Base-by-base conservation (phyloP, 441 rosid genomes). In the Adansonia madagascariensis region DNA sequence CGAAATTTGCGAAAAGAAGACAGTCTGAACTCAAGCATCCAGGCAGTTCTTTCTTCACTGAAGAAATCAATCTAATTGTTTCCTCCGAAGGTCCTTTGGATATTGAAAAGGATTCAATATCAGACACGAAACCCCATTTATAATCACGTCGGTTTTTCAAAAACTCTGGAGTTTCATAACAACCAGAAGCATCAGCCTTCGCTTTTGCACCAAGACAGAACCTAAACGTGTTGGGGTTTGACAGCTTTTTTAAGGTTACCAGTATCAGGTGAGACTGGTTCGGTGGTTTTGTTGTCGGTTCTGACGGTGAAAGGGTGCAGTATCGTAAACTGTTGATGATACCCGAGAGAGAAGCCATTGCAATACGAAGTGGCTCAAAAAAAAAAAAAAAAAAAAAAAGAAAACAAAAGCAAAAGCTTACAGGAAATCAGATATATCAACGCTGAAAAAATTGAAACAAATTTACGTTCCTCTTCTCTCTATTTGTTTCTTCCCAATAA, bases 1-100 rank as follows among this genome's bases (percentile, higher is more conserved):
- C 91, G 41, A 71, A 92, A 93, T 78, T 84, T 92, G 12, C 84
- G 95, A 52, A 85, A 93, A 52, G 98, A 96, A 77, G 81, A 86
- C 71, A 92, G 67, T 64, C 99, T 86, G 62, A 88, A 90, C 56
- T 93, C 90, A 62, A 94, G 92, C 97, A 93, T 91, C 97, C 97
- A 94, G 78, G 89, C 5, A 97, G 95, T 80, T 95, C 99, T 4
- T 85, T 92, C 75, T 93, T 95, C 61, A 88, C 74, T 3, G 82
- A 74, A 20, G 98, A 93, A 12, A 93, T 92, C 64, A 76, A 31
- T 17, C 90, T 81, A 46, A 93, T 85, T 0, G 97, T 92, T 56
- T 92, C 96, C 59, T 80, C 85, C 0, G 92, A 85, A 60, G 8
- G 60, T 18, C 24, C 60, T 56, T 56, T 56, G 6, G 60, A 22